Base-by-base conservation (phyloP, 1,284 basidiomycete species). In the Melampsora americana region DNA sequence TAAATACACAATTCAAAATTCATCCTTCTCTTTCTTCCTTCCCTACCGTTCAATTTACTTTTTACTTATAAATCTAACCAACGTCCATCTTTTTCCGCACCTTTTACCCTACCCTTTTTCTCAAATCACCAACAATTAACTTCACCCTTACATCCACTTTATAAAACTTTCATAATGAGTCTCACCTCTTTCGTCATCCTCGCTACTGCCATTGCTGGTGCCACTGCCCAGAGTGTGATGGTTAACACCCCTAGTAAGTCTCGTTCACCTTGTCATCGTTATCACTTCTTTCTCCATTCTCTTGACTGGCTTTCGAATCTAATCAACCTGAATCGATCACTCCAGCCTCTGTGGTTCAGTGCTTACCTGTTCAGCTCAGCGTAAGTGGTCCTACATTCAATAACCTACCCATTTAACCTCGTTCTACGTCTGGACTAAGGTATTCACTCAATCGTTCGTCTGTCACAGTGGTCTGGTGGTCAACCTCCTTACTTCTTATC, bases 401-500 rank as follows among this genome's bases (percentile, higher is more conserved):
- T 1, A 18, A 16, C 14, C 12, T n/a, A n/a, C n/a, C n/a, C n/a
- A n/a, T n/a, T n/a, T n/a, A n/a, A n/a, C n/a, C 26, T 35, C 23
- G 46, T 5, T 26, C 6, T 18, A 18, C 14, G 32, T 65, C 16
- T 35, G 11, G 26, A 23, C 3, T 44, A 18, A 0, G 6, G 7
- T n/a, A 42, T 23, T 16, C 2, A 18, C 20, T 26, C 30, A 28
- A 1, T 20, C 23, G 30, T 62, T 62, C 83, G 85, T 30, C 81
- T 85, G 78, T 78, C 92, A 78, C 82, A 82, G 7, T 92, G 89
- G 88, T 68, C 79, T 35, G 87, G 84, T 39, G 89, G 90, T 60
- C 77, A 79, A 0, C 66, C 84, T 0, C 90, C 91, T 0, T 92
- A 87, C 84, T 92, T 85, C 83, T 78, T 91, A 77, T 84, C 87